These are phyloP conservation scores for Sclerotinia trifoliorum DNA, from an alignment of 2,329 filamentous ascomycete species.

Conservation along the genomic window DNA sequence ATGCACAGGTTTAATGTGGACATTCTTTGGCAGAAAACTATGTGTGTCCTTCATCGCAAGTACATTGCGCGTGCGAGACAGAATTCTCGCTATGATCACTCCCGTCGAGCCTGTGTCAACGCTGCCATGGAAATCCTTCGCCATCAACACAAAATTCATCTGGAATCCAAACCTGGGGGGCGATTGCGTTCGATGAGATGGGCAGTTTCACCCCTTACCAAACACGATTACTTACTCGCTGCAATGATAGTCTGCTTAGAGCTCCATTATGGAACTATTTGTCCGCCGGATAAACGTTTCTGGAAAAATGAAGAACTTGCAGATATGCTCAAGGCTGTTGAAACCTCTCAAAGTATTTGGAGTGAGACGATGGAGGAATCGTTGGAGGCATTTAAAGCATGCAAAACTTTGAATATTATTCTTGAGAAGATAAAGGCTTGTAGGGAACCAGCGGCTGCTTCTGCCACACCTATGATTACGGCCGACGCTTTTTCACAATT, in stretches of 20 bases:
- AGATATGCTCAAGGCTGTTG: slow-evolving; percentile 74
- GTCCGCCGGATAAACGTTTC: slow-evolving; percentile 48
- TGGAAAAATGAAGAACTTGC: slow-evolving; percentile 61
- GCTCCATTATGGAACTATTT: slow-evolving; percentile 65
- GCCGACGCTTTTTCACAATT: slow-evolving; percentile 36
- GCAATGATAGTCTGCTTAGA: slow-evolving; percentile 84
- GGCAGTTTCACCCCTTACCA: slow-evolving; percentile 76
- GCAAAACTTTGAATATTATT: slow-evolving; percentile 78
- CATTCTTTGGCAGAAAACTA: slow-evolving; percentile 81
- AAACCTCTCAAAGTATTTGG: slow-evolving; percentile 77
- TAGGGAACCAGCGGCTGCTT: slow-evolving; percentile 29
- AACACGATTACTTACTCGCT: slow-evolving; percentile 76
- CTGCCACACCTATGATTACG: slow-evolving; percentile 28
- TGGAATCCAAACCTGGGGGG: slow-evolving; percentile 70
- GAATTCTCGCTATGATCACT: slow-evolving; percentile 80
- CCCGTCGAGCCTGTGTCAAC: slow-evolving; percentile 79
- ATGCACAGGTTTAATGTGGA: slow-evolving; percentile 83
- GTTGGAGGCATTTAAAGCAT: slow-evolving; percentile 88
- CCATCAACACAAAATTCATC: slow-evolving; percentile 72
- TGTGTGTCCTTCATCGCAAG: slow-evolving; percentile 85
- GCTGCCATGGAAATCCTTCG: slow-evolving; percentile 78
- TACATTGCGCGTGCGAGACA: slow-evolving; percentile 77
- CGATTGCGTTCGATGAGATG: slow-evolving; percentile 71
- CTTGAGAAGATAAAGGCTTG: slow-evolving; percentile 69
- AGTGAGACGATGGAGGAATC: slow-evolving; percentile 71